A percentile compares a stretch with the other conserved stretches of the same genome.
Evolutionary conservation across 495 filamentous ascomycete genomes (phyloP).

Genomic region (Lepidopterella palustris): DNA sequence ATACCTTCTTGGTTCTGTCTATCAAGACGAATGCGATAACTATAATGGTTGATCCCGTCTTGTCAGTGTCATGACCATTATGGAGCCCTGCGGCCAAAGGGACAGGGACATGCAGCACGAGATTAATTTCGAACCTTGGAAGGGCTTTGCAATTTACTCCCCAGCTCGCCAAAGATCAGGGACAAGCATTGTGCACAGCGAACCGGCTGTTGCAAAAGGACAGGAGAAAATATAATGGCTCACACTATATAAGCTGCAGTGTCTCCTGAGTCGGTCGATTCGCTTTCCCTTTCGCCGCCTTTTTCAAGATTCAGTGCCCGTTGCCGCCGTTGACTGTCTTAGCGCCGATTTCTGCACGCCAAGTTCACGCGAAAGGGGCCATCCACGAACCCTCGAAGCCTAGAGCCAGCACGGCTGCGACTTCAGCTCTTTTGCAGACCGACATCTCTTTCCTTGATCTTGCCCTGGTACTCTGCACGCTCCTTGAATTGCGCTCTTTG

Average conservation of each 20-base stretch:
- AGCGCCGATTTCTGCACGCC: no score
- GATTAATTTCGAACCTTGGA: background rate
- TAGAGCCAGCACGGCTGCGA: no score
- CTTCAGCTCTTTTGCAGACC: constrained; percentile 1
- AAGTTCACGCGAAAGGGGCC: background rate
- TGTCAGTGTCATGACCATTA: background rate
- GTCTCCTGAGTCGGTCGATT: background rate
- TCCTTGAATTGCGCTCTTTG: constrained; percentile 12
- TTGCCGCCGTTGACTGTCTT: no score
- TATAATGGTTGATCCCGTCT: background rate
- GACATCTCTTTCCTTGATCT: background rate
- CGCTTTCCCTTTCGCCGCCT: background rate
- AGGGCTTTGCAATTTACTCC: background rate
- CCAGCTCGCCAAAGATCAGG: background rate
- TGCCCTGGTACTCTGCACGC: constrained; percentile 1
- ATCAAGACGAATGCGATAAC: no score
- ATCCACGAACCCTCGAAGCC: no score
- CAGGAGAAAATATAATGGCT: background rate
- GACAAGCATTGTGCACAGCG: background rate
- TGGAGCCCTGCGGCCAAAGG: background rate
- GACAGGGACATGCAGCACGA: background rate
- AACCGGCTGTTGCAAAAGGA: background rate
- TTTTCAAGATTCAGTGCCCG: no score
- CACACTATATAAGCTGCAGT: background rate
- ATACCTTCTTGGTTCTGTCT: background rate